phyloP scores from a whole-genome alignment of 352 stramenopile genomes.

The Globisporangium spiculum region DNA sequence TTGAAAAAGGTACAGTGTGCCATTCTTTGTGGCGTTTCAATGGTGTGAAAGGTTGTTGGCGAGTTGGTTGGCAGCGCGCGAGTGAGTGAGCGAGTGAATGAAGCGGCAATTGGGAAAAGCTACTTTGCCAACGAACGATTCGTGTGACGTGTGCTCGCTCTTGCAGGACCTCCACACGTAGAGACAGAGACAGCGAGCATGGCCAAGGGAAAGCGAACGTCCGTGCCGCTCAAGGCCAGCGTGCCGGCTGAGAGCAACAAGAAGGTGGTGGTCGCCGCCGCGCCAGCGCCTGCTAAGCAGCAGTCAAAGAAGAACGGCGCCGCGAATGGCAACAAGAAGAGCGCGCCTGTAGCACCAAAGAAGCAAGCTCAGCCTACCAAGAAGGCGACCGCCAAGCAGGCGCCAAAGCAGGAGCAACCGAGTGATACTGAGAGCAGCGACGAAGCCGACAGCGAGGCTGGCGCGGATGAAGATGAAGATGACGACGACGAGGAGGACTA shows the following conservation, averaged over 20 bases:
- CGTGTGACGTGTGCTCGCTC: constrained; percentile 8
- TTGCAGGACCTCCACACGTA: neutral
- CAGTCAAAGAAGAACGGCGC: constrained; percentile 9
- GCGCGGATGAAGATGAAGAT: constrained; percentile 23
- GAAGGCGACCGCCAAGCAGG: constrained; percentile 8
- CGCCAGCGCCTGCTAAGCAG: constrained; percentile 3
- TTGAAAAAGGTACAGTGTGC: constrained; percentile 1
- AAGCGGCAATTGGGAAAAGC: constrained; percentile 3
- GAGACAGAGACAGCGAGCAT: constrained; percentile 6
- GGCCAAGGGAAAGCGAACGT: constrained; percentile 18
- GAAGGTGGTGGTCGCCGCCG: constrained; percentile 14
- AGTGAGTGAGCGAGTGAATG: neutral
- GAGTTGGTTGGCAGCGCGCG: constrained; percentile 17
- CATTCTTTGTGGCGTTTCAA: neutral
- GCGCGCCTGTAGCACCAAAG: constrained; percentile 14
- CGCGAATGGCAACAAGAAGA: constrained; percentile 14
- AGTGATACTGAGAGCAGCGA: constrained; percentile 25
- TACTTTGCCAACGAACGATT: neutral
- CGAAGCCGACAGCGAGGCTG: constrained; percentile 18
- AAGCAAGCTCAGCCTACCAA: constrained; percentile 16
- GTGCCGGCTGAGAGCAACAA: constrained; percentile 21
- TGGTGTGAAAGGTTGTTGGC: constrained; percentile 21
- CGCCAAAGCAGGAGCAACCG: constrained; percentile 21
- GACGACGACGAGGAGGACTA: constrained; percentile 49
- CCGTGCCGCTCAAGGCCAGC: constrained; percentile 22